Evolutionary conservation across 805 yeast species (phyloP), one percentile per base, ranked within the genome.

Genomic region (Cyberlindnera japonica): DNA sequence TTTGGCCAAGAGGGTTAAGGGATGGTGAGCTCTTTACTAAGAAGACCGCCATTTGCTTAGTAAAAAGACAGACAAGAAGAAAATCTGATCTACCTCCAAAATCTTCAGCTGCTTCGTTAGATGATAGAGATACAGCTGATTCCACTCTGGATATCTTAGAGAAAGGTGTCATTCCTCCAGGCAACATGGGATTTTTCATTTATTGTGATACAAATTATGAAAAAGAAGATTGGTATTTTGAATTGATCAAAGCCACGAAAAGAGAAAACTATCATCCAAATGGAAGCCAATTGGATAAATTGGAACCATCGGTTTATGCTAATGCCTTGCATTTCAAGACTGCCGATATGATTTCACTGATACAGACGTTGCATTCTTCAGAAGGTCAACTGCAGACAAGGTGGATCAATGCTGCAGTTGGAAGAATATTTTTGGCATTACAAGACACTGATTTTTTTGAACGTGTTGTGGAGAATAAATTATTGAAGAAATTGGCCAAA

Each of bases 161-260:
- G 32, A 45, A 37, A 12, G 59, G 55, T 9, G 15, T 23, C n/a
- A 14, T 47, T 2, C 58, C 59, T 4, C 69, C 72, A 2, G 52
- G 56, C n/a, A 52, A 45, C 22, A 47, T 57, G 43, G 62, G 63
- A 6, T 75, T 75, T 52, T 91, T 74, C 59, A 61, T 91, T 4
- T 86, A 88, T 59, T 75, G 82, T 32, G 95, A 88, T 50, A 72
- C 79, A 35, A 87, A 89, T 50, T 73, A 73, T 41, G 89, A 83
- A 34, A 91, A 91, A 55, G 99, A 93, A 61, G 96, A 91, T 58
- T 81, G 96, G 84, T 93, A 91, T 58, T 89, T 88, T 61, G 80
- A 86, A 1, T 67, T 93, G 40, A 69, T 91, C n/a, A 69, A 81
- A 41, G 95, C 95, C 1, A 75, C 91, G 0, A 83, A 82, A 44